Base-by-base conservation (phyloP, 1,284 basidiomycete species). In the Rhodotorula sp. region DNA sequence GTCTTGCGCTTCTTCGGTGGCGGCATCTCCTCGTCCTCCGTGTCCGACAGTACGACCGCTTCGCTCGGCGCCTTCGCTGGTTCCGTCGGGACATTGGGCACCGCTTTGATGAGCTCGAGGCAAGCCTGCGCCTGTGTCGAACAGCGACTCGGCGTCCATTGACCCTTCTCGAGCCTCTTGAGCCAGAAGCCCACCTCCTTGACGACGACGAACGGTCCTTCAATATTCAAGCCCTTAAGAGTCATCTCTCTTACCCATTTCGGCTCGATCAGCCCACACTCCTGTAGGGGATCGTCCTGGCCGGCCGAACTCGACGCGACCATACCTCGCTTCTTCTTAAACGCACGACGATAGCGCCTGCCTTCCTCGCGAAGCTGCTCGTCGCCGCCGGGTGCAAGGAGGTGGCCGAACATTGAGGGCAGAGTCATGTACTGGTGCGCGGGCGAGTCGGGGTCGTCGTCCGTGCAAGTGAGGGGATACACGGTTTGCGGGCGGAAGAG, bases 401-500 rank as follows among this genome's bases (percentile, higher is more conserved):
- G 86, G 31, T 82, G 81, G 0, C 80, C 81, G 76, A 94, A 92
- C 80, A 90, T 86, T 4, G 81, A 78, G 24, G 87, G 83, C 67
- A 93, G 86, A 64, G 84, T 85, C 2, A 84, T 83, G 85, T 87
- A 90, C 74, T 93, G 90, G 9, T 90, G 81, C 2, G 6, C 87
- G 58, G 54, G 70, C 28, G 55, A 44, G 55, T 40, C 86, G 20
- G 82, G 77, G 6, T 88, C 77, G 3, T 81, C 80, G 0, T 87
- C 85, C 37, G 87, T 83, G 52, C 44, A n/a, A 0, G 89, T 89
- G 76, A 94, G 94, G 0, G 92, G 92, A 2, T 91, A 85, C 2
- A 95, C 80, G 3, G 85, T 82, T 28, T 81, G 83, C 0, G 93
- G 93, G 30, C 84, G 85, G 80, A 97, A 95, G 16, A 93, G 82